Evolutionary conservation across 306 rosid species (phyloP), one percentile per base, ranked within the genome.

Genomic region (Inga leiocalycina): DNA sequence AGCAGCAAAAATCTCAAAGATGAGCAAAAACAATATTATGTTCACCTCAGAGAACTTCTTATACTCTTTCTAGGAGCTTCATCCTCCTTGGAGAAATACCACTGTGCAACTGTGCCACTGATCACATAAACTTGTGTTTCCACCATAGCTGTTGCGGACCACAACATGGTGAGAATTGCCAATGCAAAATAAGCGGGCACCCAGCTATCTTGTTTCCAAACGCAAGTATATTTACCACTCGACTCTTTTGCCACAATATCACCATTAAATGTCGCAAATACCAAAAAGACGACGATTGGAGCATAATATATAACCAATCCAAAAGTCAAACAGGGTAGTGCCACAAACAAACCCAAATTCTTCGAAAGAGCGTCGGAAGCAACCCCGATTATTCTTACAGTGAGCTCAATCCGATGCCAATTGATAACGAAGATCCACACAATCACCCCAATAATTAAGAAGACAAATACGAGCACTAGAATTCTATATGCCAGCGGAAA

Each of bases 131-230:
- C 97, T 71, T 92, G 94, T 3, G 93, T 89, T 78, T 96, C 99
- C 57, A 89, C 78, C 98, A 90, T 93, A 10, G 76, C 87, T 16
- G 97, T 84, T 3, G 86, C 87, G 45, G 98, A 96, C 99, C 98
- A 96, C 81, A 94, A 45, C 98, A 96, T 91, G 22, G 99, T 90
- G 34, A 96, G 87, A 71, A 96, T 92, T 5, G 97, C 98, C 92
- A 96, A 59, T 0, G 97, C 94, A 80, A 82, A 96, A 84, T 94
- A 96, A 65, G 97, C 97, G 0, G 98, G 97, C 46, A 96, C 98
- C 99, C 99, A 96, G 6, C 88, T 74, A 43, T 96, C 99, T 83
- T 92, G 85, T 87, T 92, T 89, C 98, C 98, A 96, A 79, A 88
- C 93, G 77, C 99, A 96, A 19, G 27, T 84, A 79, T 90, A 89